Evolutionary conservation across 495 filamentous ascomycete genomes (phyloP).

Genomic region (Annulohypoxylon bovei): DNA sequence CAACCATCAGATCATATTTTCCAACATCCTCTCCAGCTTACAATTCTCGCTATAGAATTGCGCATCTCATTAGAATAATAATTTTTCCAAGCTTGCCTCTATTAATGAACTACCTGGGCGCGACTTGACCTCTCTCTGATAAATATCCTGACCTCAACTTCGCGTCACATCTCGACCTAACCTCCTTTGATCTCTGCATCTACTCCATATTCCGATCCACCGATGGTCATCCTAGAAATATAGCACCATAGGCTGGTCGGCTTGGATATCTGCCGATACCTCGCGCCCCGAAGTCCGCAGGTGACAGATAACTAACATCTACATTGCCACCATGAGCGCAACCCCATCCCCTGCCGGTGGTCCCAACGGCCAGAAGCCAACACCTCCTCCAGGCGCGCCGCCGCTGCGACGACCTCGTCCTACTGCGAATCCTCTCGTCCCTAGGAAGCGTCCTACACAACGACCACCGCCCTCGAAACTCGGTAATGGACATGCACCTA

Average conservation of each 20-base stretch:
- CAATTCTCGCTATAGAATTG: background rate
- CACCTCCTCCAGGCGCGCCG: slow-evolving; percentile 43
- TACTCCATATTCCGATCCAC: background rate
- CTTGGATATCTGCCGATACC: slow-evolving; percentile 17
- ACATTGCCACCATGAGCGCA: slow-evolving; percentile 53
- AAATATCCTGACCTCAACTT: background rate
- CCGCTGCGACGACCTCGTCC: slow-evolving; percentile 59
- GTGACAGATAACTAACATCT: slow-evolving; percentile 3
- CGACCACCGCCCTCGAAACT: slow-evolving; percentile 45
- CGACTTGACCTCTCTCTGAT: background rate
- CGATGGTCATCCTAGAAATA: slow-evolving; percentile 8
- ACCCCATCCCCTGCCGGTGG: slow-evolving; percentile 65
- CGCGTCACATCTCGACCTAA: background rate
- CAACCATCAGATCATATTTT: background rate
- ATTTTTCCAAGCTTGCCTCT: slow-evolving; percentile 1
- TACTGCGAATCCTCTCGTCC: slow-evolving; percentile 71
- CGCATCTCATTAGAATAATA: slow-evolving; percentile 4
- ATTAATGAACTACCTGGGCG: background rate
- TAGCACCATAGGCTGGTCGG: slow-evolving; percentile 5
- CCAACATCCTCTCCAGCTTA: background rate
- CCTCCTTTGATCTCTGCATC: background rate
- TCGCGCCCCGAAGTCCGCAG: background rate
- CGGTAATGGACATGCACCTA: slow-evolving; percentile 9
- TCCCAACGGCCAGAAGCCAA: slow-evolving; percentile 56
- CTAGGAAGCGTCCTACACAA: slow-evolving; percentile 64